Percentiles rank a stretch among this genome's conserved stretches.
Conservation (phyloP, 163 green algal species). For the Volvox carteri region DNA sequence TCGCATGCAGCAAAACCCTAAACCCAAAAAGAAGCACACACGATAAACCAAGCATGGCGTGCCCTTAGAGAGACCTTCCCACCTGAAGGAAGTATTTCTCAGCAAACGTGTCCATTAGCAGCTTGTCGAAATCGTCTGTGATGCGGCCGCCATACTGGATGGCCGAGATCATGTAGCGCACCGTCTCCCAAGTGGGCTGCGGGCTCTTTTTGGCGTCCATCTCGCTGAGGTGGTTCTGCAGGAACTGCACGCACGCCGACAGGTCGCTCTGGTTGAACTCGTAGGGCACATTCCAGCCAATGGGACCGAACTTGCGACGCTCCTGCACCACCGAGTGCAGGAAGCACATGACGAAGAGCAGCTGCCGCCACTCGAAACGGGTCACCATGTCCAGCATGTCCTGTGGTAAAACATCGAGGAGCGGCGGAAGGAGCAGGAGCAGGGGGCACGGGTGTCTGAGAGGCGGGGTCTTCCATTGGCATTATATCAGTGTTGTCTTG, state of each 20-base stretch:
- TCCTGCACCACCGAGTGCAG: constrained; percentile 94
- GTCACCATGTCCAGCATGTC: constrained; percentile 93
- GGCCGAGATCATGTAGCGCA: constrained; percentile 95
- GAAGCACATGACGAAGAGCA: constrained; percentile 95
- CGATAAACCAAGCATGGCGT: no score
- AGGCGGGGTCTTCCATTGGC: no score
- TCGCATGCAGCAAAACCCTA: background rate
- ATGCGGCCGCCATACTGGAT: constrained; percentile 98
- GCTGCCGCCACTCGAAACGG: constrained; percentile 90
- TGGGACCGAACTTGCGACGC: constrained; percentile 94
- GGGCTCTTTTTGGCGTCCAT: constrained; percentile 91
- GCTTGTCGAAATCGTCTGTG: constrained; percentile 95
- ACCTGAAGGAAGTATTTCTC: constrained; percentile 85
- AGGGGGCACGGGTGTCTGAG: no score
- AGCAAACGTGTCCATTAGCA: constrained; percentile 94
- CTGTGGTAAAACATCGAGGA: constrained; percentile 58
- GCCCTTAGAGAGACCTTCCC: no score
- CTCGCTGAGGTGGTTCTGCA: constrained; percentile 95
- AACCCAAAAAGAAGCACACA: background rate
- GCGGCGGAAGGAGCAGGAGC: background rate
- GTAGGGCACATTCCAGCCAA: constrained; percentile 96
- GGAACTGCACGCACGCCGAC: constrained; percentile 89
- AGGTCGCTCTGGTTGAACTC: constrained; percentile 97
- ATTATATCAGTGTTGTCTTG: no score
- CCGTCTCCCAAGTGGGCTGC: constrained; percentile 90